phyloP scores from a whole-genome alignment of 1,284 basidiomycete species.

The Cerioporus squamosus region DNA sequence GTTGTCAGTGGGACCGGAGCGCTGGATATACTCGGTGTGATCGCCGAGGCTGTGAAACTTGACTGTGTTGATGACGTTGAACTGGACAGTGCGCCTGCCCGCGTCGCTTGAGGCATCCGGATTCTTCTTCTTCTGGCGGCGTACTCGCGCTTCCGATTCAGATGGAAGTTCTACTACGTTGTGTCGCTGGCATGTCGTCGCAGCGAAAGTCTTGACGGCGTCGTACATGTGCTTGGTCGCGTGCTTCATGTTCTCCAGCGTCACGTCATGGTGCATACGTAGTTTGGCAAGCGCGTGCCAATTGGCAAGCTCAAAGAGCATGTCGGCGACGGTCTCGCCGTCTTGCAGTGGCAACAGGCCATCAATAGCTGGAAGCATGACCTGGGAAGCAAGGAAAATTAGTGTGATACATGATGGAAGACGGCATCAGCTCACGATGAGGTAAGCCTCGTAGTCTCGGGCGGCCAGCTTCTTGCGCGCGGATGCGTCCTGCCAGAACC shows the following conservation, averaged over 20 bases:
- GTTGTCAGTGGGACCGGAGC: slow-evolving; percentile 40
- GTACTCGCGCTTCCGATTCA: slow-evolving; percentile 27
- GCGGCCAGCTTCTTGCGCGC: slow-evolving; percentile 33
- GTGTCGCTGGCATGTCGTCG: slow-evolving; percentile 18
- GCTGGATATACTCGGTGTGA: slow-evolving; percentile 33
- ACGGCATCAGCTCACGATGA: slow-evolving; percentile 22
- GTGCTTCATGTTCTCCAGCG: slow-evolving; percentile 23
- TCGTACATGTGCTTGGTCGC: slow-evolving; percentile 24
- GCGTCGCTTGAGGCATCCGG: not conserved
- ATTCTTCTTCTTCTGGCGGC: slow-evolving; percentile 1
- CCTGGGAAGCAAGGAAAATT: slow-evolving; percentile 17
- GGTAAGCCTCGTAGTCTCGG: slow-evolving; percentile 35
- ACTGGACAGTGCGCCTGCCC: not conserved
- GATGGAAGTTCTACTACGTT: slow-evolving; percentile 32
- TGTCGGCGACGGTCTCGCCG: slow-evolving; percentile 25
- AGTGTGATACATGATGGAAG: not conserved
- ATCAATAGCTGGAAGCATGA: slow-evolving; percentile 34
- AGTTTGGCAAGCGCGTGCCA: slow-evolving; percentile 40
- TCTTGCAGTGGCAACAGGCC: slow-evolving; percentile 27
- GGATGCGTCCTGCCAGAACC: slow-evolving; percentile 30
- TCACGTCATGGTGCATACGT: slow-evolving; percentile 32
- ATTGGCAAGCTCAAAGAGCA: slow-evolving; percentile 31
- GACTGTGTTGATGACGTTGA: slow-evolving; percentile 33
- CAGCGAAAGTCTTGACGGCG: slow-evolving; percentile 24
- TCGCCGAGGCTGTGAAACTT: slow-evolving; percentile 41